Base-by-base conservation (phyloP, 306 rosid genomes). In the Quercus ilex region DNA sequence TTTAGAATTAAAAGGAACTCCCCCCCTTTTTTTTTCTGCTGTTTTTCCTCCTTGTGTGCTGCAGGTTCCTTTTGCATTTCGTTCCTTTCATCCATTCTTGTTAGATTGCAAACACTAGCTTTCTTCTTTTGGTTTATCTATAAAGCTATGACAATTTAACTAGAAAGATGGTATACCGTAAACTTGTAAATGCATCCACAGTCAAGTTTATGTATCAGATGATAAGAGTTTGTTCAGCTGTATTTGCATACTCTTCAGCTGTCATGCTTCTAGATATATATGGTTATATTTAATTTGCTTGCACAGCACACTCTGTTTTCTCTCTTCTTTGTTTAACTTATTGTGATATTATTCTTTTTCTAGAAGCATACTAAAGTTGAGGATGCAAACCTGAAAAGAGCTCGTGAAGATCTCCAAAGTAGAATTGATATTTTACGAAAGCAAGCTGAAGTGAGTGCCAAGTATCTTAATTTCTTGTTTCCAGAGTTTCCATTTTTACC, bases 401-500 rank as follows among this genome's bases (percentile, higher is more conserved):
- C 77, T 43, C 97, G 89, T 35, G 98, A 93, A 77, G 98, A 95
- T 86, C 88, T 95, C 68, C 99, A 91, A 81, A 82, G 84, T 77
- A 89, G 85, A 87, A 81, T 93, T 83, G 98, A 93, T 77, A 77
- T 88, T 83, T 83, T 95, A 72, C 90, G 87, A 78, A 93, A 71
- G 88, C 99, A 89, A 82, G 90, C 96, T 77, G 99, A 95, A 80
- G 99, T 95, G 78, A 77, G 98, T 83, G 69, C 77, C 78, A 51
- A 67, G 51, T 41, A 64, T 64, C 77, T 46, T 69, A 25, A 60
- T 70, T 49, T 67, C 20, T 68, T 64, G 18, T 57, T 71, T 69
- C 28, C 25, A 57, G 69, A 73, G 67, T 65, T 84, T 78, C 49
- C 70, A 58, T 62, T 21, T 9, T 58, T 35, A 18, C 55, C 71